Evolutionary conservation across 805 yeast genomes (phyloP).

Genomic region (Spathaspora arborariae): DNA sequence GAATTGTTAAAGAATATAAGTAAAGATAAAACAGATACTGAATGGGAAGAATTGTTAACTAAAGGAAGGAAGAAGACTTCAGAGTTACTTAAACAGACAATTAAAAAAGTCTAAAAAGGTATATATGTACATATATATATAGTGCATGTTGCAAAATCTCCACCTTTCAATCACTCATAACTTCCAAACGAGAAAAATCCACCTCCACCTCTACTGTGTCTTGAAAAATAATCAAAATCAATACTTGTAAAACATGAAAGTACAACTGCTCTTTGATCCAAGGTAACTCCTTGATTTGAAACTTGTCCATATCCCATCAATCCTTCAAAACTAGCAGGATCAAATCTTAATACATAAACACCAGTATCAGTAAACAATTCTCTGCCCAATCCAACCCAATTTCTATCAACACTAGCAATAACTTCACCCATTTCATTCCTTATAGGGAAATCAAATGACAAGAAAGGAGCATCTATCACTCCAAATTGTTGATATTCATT

Average conservation of each 20-base stretch:
- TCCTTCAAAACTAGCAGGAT: conserved; percentile 62
- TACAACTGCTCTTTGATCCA: conserved; percentile 82
- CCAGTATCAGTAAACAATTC: conserved; percentile 95
- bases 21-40: conserved; percentile 28
- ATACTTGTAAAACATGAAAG: conserved; percentile 86
- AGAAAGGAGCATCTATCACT: conserved; percentile 77
- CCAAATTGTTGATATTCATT: conserved; percentile 75
- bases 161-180: conserved; percentile 8
- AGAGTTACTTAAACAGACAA: background rate
- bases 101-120: no score
- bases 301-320: conserved; percentile 42
- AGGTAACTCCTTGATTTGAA: conserved; percentile 49
- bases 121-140: no score
- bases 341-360: conserved; percentile 83
- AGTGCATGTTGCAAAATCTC: background rate
- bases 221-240: conserved; percentile 95
- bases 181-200: conserved; percentile 13
- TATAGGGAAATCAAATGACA: conserved; percentile 84
- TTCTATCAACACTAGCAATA: conserved; percentile 78
- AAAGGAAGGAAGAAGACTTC: conserved; percentile 20
- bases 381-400: conserved; percentile 93
- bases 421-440: conserved; percentile 53
- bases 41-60: conserved; percentile 31
- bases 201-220: conserved; percentile 59
- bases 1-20: conserved; percentile 43